Conservation (phyloP, 2,329 filamentous ascomycete species). For the Colletotrichum tabaci region DNA sequence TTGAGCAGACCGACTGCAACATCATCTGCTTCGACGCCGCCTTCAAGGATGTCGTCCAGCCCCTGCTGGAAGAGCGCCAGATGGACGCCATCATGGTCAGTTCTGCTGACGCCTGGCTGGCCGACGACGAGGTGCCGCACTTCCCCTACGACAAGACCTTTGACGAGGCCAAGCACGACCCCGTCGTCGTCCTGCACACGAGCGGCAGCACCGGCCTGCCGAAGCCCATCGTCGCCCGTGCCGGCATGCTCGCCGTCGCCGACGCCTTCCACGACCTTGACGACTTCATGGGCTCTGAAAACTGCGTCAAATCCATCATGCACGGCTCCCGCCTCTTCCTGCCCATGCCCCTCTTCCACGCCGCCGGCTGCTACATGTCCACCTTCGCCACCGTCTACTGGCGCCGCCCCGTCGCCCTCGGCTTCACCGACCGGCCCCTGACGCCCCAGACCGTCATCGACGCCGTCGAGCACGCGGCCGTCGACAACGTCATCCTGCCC, state of each 20-base stretch:
- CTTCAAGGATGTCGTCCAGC: conserved; percentile 51
- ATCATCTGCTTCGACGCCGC: conserved; percentile 53
- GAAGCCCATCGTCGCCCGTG: conserved; percentile 58
- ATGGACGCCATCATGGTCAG: conserved; percentile 57
- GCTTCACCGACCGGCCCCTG: conserved; percentile 52
- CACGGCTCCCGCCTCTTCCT: conserved; percentile 21
- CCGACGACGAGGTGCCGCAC: conserved; percentile 51
- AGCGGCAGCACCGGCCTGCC: conserved; percentile 63
- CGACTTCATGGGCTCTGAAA: conserved; percentile 33
- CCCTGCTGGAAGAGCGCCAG: conserved; percentile 55
- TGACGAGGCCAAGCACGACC: conserved; percentile 59
- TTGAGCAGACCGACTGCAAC: conserved; percentile 60
- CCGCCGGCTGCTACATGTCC: conserved; percentile 50
- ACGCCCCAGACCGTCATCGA: conserved; percentile 53
- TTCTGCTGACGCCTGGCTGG: conserved; percentile 54
- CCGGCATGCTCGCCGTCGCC: conserved; percentile 55
- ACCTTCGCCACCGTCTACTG: conserved; percentile 50
- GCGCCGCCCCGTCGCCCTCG: conserved; percentile 48
- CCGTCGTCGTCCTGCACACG: conserved; percentile 60
- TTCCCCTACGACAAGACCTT: conserved; percentile 59
- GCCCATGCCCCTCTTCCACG: conserved; percentile 58
- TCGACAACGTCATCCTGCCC: conserved; percentile 51
- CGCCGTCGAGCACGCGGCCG: conserved; percentile 48
- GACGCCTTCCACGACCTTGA: conserved; percentile 47
- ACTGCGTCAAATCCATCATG: conserved; percentile 21